These are phyloP conservation scores for Penicillium sclerotiorum DNA, from an alignment of 2,329 filamentous ascomycete species.

Conservation along the genomic window DNA sequence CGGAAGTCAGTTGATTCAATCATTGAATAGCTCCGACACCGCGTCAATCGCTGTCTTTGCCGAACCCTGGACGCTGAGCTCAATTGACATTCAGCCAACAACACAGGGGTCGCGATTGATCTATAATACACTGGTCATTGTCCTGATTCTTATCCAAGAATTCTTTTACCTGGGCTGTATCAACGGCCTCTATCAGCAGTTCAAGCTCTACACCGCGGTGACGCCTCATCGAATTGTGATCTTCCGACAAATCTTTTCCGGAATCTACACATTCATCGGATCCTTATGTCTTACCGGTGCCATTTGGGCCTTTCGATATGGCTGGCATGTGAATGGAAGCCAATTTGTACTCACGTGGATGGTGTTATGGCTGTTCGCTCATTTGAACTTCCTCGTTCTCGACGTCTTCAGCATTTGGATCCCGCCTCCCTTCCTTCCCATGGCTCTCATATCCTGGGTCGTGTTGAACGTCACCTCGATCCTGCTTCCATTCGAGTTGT, in stretches of 20 bases:
- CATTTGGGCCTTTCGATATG: constrained; percentile 49
- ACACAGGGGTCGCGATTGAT: constrained; percentile 46
- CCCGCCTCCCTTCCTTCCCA: constrained; percentile 45
- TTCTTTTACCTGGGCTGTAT: constrained; percentile 53
- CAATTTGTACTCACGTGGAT: constrained; percentile 51
- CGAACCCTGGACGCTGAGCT: constrained; percentile 41
- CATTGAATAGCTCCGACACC: constrained; percentile 26
- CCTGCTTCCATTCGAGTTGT: constrained; percentile 48
- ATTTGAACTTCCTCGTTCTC: constrained; percentile 49
- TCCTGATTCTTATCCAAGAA: constrained; percentile 51
- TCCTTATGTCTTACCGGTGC: constrained; percentile 44
- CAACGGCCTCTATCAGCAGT: constrained; percentile 47
- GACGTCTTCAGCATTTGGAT: constrained; percentile 50
- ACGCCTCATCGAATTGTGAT: constrained; percentile 33
- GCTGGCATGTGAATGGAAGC: constrained; percentile 42
- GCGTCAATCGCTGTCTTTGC: constrained; percentile 39
- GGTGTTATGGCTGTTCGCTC: constrained; percentile 48
- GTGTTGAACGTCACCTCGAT: constrained; percentile 48
- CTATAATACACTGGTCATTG: constrained; percentile 50
- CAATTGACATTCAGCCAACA: constrained; percentile 45
- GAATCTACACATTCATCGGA: constrained; percentile 44
- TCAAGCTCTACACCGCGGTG: constrained; percentile 41
- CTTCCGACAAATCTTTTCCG: constrained; percentile 39
- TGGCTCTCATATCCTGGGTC: constrained; percentile 50
- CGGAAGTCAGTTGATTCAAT: constrained; percentile 33